Base-by-base conservation (phyloP, 169 alveolate species). In the Plasmodium gaboni region DNA sequence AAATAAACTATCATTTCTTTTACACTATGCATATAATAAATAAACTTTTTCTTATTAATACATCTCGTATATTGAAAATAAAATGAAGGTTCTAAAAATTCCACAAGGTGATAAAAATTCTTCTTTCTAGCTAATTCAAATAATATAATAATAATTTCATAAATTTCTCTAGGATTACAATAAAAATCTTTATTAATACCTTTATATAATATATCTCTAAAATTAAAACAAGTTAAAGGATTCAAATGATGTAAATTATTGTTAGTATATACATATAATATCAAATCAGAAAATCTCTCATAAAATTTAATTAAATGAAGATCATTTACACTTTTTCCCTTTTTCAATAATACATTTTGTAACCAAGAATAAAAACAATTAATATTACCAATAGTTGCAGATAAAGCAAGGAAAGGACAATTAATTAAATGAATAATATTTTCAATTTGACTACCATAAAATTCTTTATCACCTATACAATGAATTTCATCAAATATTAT, bases 311-410 rank as follows among this genome's bases (percentile, higher is more conserved):
- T 88, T 70, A 91, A 93, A 73, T 95, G 97, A 28, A 95, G 95
- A 74, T 88, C 73, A 13, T 73, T 63, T 19, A 72, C 73, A 42
- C 89, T 69, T 53, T 72, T 87, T 26, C 88, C 74, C 22, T 67
- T 73, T 63, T 86, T 87, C 22, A 73, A 71, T 55, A 83, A 73
- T 17, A 93, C 95, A 83, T 89, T 80, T 59, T 92, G 88, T 24
- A 96, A 86, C 98, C 98, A 95, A 3, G 90, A 74, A 65, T 95
- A 95, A 88, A 95, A 95, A 53, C 92, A 91, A 59, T 73, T 70
- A 17, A 97, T 96, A 87, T 97, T 96, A 51, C 98, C 97, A 44
- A 97, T 96, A 12, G 99, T 97, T 26, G 99, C 99, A 1, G 98
- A 96, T 74, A 97, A 92, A 38, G 98, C 98, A 57, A 97, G 87